Evolutionary conservation across 2,329 filamentous ascomycete species (phyloP).

Genomic region (Fonsecaea nubica): DNA sequence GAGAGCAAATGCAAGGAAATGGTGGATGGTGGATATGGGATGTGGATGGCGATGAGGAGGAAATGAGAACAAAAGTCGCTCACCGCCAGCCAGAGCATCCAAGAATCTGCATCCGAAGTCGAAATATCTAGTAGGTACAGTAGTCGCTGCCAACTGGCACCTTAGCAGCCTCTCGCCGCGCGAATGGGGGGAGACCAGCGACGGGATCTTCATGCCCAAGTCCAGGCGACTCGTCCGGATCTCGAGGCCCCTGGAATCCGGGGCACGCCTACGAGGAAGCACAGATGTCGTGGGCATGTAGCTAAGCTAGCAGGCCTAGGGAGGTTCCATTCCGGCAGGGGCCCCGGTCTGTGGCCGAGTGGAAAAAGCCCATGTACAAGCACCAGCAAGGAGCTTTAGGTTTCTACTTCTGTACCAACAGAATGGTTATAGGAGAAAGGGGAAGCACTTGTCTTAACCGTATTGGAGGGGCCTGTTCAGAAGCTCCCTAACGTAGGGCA

Average conservation of each 20-base stretch:
- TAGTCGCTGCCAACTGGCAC: slow-evolving; percentile 14
- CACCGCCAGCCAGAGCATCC: slow-evolving; percentile 1
- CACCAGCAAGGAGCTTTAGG: background rate
- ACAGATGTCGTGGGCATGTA: background rate
- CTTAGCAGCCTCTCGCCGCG: slow-evolving; percentile 6
- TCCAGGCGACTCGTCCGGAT: slow-evolving; percentile 27
- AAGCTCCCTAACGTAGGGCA: background rate
- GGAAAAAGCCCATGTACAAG: background rate
- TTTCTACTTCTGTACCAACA: background rate
- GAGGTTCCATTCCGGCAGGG: background rate
- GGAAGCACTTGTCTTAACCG: slow-evolving; percentile 4
- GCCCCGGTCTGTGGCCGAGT: background rate
- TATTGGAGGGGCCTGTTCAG: background rate
- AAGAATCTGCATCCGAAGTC: slow-evolving; percentile 8
- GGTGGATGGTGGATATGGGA: slow-evolving; percentile 1
- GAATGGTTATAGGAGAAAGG: slow-evolving; percentile 4
- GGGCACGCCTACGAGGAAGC: background rate
- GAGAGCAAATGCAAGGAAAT: background rate
- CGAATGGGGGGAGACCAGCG: background rate
- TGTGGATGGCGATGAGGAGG: slow-evolving; percentile 2
- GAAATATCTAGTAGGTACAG: slow-evolving; percentile 14
- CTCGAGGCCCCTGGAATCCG: slow-evolving; percentile 1
- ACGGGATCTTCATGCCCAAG: slow-evolving; percentile 27
- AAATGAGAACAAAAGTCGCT: slow-evolving; percentile 1
- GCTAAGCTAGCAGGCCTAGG: background rate